Evolutionary conservation across 1,139 yeast species (phyloP), one percentile per base, ranked within the genome.

Genomic region (Yamadazyma sp.): DNA sequence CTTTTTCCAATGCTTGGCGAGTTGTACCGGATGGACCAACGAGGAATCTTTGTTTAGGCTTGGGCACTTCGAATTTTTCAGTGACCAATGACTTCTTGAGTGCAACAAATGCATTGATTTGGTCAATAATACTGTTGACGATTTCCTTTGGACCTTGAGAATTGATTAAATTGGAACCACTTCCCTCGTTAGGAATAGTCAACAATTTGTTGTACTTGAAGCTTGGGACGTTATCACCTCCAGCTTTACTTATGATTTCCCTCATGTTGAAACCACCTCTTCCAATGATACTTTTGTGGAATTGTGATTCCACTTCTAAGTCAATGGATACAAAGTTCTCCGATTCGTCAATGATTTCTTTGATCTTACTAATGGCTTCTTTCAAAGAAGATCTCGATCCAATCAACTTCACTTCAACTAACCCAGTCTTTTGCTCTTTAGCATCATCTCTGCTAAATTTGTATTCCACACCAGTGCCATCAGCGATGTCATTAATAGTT

Each of bases 321-420:
- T 80, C 70, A 45, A 76, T 77, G 25, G 82, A 75, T 31, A 79
- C 74, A 44, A 73, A 73, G 64, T 87, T 88, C 48, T 83, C 80
- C 40, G 82, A 72, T 51, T 85, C 88, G 33, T 74, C 71, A 39
- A 87, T 78, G 51, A 89, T 79, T 17, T 68, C 77, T 44, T 76
- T 68, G 51, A 94, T 82, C 54, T 75, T 77, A 27, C 72, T 65
- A 43, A 73, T 71, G 17, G 97, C 97, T 44, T 80, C 82, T 57
- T 81, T 79, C 54, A 92, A 83, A n/a, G 85, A 88, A 32, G 79
- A 60, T 64, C 81, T 83, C 38, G 95, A 79, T 49, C 99, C 98
- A 34, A 83, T 77, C 48, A 94, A 73, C 51, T 77, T 83, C 46
- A 92, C 73, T 42, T 79, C 82, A 34, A 81, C 81, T 42, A 44